Evolutionary conservation across 441 rosid genomes (phyloP), one percentile per base, ranked within the genome.

Genomic region (Mallotus japonicus): DNA sequence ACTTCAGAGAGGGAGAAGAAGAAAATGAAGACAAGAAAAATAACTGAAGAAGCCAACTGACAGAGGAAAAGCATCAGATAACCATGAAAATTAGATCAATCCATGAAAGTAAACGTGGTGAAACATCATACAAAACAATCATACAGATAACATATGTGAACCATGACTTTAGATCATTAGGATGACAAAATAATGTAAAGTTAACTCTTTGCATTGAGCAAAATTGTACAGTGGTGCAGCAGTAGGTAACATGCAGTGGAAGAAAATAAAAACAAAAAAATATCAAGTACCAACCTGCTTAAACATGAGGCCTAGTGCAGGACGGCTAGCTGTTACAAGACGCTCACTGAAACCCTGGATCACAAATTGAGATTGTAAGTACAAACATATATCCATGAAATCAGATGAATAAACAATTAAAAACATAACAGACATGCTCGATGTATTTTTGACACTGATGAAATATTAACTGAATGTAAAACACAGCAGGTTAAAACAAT

Each of bases 341-440:
- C 91, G 96, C 84, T 89, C 98, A 44, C 86, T 92, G 80, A 92
- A 92, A 62, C 97, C 97, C 97, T 92, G 89, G 69, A 81, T 73
- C 65, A 80, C 51, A 81, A 79, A 59, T 40, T 12, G 76, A 77
- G 57, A 74, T 72, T 65, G 71, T 73, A 65, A 75, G 75, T 58
- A 73, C 65, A 80, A 15, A 65, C 55, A 62, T 57, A 78, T 70
- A 10, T 66, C 12, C 28, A 57, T 14, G 28, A 59, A 73, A 37
- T 46, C 62, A 68, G 61, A 34, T 20, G 20, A 68, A 56, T 62
- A 1, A 67, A 61, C 44, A 60, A 42, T n/a, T 22, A 42, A 58
- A 67, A 24, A 20, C 17, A 58, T 28, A 17, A 56, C 4, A 15
- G 44, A 37, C 58, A 75, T 24, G 54, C 22, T 15, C 16, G 54